A percentile compares a stretch with the other conserved stretches of the same genome.
Evolutionary conservation across 2,329 filamentous ascomycete genomes (phyloP).

Genomic region (Grosmannia penicillata): DNA sequence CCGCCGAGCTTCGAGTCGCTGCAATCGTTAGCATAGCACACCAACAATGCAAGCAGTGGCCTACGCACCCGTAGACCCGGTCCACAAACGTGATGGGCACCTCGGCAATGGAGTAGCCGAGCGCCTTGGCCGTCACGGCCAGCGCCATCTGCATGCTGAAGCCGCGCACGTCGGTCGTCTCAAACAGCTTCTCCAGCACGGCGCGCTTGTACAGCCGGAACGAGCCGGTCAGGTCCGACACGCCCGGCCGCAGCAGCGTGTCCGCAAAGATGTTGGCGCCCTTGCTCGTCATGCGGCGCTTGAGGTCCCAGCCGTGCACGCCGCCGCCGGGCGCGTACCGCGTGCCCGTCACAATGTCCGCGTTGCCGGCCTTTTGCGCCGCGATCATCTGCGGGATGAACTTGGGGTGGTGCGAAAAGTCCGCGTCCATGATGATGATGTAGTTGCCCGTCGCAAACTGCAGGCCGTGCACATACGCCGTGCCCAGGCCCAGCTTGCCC

Average conservation of each 20-base stretch:
- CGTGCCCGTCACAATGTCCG: constrained; percentile 95
- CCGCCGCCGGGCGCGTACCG: constrained; percentile 81
- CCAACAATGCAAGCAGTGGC: too few relatives aligned
- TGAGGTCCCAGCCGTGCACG: constrained; percentile 93
- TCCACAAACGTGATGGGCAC: constrained; percentile 96
- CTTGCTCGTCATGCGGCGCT: constrained; percentile 69
- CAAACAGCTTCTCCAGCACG: constrained; percentile 80
- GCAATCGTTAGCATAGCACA: too few relatives aligned
- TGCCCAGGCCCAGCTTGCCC: constrained; percentile 93
- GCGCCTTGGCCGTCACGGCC: constrained; percentile 92
- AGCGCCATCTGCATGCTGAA: constrained; percentile 99
- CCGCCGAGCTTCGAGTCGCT: constrained; percentile 84
- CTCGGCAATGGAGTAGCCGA: constrained; percentile 88
- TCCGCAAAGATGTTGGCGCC: constrained; percentile 94
- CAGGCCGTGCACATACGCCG: constrained; percentile 88
- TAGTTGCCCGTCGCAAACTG: constrained; percentile 85
- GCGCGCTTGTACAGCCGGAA: constrained; percentile 90
- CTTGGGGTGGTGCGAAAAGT: constrained; percentile 98
- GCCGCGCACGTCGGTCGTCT: constrained; percentile 84
- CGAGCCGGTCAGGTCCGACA: constrained; percentile 88
- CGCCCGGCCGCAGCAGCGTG: constrained; percentile 80
- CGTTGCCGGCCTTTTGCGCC: constrained; percentile 60
- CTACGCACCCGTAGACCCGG: constrained; percentile 81
- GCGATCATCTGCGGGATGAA: constrained; percentile 93
- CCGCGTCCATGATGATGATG: constrained; percentile 99